phyloP scores from a whole-genome alignment of 192 early-diverging fungal genomes.

The Ambispora gerdemannii region DNA sequence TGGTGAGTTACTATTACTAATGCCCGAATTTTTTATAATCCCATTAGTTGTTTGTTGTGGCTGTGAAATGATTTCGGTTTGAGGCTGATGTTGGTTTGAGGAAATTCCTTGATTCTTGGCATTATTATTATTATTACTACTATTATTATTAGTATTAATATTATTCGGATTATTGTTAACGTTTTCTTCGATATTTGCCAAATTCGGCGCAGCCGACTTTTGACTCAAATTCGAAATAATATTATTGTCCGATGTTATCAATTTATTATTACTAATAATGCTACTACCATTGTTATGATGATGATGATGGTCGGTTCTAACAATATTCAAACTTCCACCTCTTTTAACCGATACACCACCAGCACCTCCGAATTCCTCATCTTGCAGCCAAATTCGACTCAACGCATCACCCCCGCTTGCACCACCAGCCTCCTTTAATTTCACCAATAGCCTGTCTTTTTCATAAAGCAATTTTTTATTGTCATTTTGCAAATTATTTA shows the following conservation, averaged over 20 bases:
- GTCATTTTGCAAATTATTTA: constrained; percentile 80
- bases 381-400: not conserved
- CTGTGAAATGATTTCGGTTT: not conserved
- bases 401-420: too few relatives aligned
- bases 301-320: constrained; percentile 1
- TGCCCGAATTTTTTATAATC: not conserved
- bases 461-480: constrained; percentile 37
- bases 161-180: not conserved
- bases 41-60: not conserved
- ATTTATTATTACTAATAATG: not conserved
- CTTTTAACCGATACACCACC: not conserved
- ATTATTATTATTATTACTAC: not conserved
- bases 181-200: not conserved
- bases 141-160: not conserved
- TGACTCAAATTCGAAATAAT: not conserved
- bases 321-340: not conserved
- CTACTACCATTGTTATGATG: not conserved
- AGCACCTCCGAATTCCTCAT: not conserved
- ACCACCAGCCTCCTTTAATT: constrained; percentile 7
- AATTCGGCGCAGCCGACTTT: not conserved
- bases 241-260: not conserved
- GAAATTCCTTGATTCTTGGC: not conserved
- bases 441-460: constrained; percentile 25
- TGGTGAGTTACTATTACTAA: not conserved
- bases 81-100: not conserved